Evolutionary conservation across 345 rosid species (phyloP), one percentile per base, ranked within the genome.

Genomic region (Laguncularia racemosa): DNA sequence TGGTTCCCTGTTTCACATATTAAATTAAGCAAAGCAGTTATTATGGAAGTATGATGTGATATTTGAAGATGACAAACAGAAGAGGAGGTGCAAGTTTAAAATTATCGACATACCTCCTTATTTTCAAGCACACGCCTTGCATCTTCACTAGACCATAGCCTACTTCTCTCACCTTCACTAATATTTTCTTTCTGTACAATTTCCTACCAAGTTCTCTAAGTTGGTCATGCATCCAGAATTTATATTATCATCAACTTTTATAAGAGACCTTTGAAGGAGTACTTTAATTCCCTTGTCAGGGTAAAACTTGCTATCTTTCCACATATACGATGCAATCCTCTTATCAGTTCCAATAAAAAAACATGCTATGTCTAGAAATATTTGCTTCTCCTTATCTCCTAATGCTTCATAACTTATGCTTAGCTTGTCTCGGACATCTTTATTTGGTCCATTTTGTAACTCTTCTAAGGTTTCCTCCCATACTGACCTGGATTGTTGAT

Each of bases 341-440:
- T 13, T 2, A 61, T 61, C 56, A 19, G 23, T 20, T 49, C 65
- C 57, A 44, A 10, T 16, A 13, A 20, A 1, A 6, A 16, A 17
- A 18, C 52, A 62, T 16, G 66, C 58, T 6, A 62, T 53, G 15
- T 62, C 66, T 14, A 62, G 58, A 53, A 53, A 62, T 44, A 53
- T 53, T 20, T 53, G 46, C 3, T 14, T 12, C 1, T 53, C 52
- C 16, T 2, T 3, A 13, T 10, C 10, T 45, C 47, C 49, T 26
- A 62, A 47, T 14, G 9, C 59, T 17, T 14, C 19, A 28, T 62
- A 62, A 53, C 66, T 52, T 43, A 62, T 46, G 17, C 19, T 17
- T 21, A 62, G 46, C 16, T 33, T 62, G 3, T 53, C 7, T 19
- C 21, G 20, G 16, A 62, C 50, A 14, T 53, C 51, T 43, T 46